Base-by-base conservation (phyloP, 805 yeast genomes). In the Ogataea henricii region DNA sequence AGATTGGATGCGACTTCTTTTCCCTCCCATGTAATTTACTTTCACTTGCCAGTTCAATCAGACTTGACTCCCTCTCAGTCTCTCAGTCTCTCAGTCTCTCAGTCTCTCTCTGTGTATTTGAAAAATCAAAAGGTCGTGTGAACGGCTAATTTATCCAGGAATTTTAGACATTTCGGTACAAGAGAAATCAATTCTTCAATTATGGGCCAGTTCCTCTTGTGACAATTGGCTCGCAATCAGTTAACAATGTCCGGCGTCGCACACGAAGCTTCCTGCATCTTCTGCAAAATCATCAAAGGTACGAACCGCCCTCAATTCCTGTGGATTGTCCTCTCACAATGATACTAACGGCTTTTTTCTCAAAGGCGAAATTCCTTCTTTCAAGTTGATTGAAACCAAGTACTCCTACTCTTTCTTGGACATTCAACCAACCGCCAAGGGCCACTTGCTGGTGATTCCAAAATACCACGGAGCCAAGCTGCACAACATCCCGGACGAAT, bases 361-460 rank as follows among this genome's bases (percentile, higher is more conserved):
- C n/a, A n/a, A n/a, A 81, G 95, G 97, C 47, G 97, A 94, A 60
- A 94, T 92, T 63, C 99, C 99, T 27, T 87, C 95, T 1, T 82
- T 89, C 74, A 94, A 92, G 67, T 71, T 92, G 53, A 77, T 87
- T 60, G 99, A 92, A 68, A 89, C 97, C n/a, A 76, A 85, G 50
- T 76, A 78, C 59, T 70, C 89, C 2, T 88, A 77, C 63, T 89
- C 98, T 0, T 94, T 92, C 67, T 74, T 94, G 60, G 99, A 92
- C 63, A 91, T 92, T 63, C 94, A 89, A 58, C 98, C 99, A 53
- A 87, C 92, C 14, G 74, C 96, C 8, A 79, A 81, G 60, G 97
- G 96, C 22, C 99, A 92, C 66, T 81, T 92, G 26, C 72, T 92
- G 60, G 82, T 92, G 47, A 90, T 92, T 59, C 98, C 99, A 53